A percentile compares a stretch with the other conserved stretches of the same genome.
These are phyloP conservation scores for Sutorius australiensis DNA, from an alignment of 768 basidiomycete species.

Conservation along the genomic window DNA sequence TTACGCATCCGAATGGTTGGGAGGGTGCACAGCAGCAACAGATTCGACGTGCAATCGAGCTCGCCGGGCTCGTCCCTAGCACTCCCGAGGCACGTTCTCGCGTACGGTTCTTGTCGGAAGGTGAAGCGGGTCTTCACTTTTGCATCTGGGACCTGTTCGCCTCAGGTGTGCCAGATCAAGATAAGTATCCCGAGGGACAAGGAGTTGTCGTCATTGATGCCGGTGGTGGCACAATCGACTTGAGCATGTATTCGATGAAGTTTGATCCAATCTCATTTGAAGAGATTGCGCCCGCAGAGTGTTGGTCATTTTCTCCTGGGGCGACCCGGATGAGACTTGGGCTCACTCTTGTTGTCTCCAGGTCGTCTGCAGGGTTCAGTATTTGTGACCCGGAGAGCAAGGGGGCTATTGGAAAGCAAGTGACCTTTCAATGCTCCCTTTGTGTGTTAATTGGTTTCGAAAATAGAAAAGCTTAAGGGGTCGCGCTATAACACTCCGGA, in stretches of 20 bases:
- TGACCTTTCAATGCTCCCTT: background rate
- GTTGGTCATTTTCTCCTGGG: slow-evolving; percentile 12
- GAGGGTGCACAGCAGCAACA: slow-evolving; percentile 51
- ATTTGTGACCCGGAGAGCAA: slow-evolving; percentile 32
- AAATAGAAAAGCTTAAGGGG: slow-evolving; percentile 22
- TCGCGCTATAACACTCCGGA: slow-evolving; percentile 26
- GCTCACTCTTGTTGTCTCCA: background rate
- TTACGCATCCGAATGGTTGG: slow-evolving; percentile 65
- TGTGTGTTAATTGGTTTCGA: background rate
- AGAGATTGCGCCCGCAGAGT: slow-evolving; percentile 33
- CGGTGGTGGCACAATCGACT: slow-evolving; percentile 41
- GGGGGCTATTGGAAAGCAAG: slow-evolving; percentile 30
- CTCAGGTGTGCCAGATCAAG: slow-evolving; percentile 9
- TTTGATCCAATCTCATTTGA: slow-evolving; percentile 32
- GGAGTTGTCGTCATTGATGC: slow-evolving; percentile 46
- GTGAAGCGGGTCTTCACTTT: slow-evolving; percentile 57
- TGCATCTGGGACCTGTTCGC: slow-evolving; percentile 38
- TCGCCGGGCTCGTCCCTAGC: slow-evolving; percentile 46
- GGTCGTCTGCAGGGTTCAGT: slow-evolving; percentile 39
- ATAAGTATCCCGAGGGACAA: slow-evolving; percentile 16
- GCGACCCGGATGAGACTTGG: background rate
- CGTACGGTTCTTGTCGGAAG: slow-evolving; percentile 53
- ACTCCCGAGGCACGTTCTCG: slow-evolving; percentile 35
- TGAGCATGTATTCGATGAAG: slow-evolving; percentile 16
- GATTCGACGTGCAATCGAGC: slow-evolving; percentile 49